Base-by-base conservation (phyloP, 2,329 filamentous ascomycete genomes). In the Acrocalymma vagum region DNA sequence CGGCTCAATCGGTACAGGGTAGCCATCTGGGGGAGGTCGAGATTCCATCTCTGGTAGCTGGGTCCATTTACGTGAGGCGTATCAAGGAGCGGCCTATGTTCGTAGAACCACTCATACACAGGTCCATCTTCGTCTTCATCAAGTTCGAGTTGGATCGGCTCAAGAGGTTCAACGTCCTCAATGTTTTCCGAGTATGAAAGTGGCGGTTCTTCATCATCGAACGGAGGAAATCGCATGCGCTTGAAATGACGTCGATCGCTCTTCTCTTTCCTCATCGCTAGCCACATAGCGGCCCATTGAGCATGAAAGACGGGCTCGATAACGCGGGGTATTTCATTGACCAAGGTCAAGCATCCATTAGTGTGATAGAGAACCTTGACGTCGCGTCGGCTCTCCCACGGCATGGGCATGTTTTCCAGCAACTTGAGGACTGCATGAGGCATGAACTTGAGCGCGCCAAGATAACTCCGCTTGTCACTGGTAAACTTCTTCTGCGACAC, bases 211-310 rank as follows among this genome's bases (percentile, higher is more conserved):
- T 99, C 94, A 64, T 99, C 95, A 58, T 99, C 94, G 58, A 99
- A 99, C 0, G 95, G 95, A 13, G 94, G 94, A 61, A 99, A 99
- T 58, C 95, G 85, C 94, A 99, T 99, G 53, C 94, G 85, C 78
- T 99, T 99, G 80, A 99, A 99, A 59, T 97, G 84, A 65, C 93
- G 79, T 71, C 94, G 80, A 63, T 99, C 94, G 65, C 91, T 94
- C 79, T 99, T 99, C 69, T 99, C 94, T 60, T 95, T 88, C 60
- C 94, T 85, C 94, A 99, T 99, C 29, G 88, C 90, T 17, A 95
- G 86, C 94, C 94, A 99, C 94, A 99, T 99, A 38, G 93, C 95
- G 9, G 94, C 94, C 94, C 94, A 99, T 70, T 99, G 94, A 42
- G 94, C 94, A 67, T 96, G 92, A 72, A 95, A 99, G 4, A 99